These are phyloP conservation scores for Metarhizium anisopliae DNA, from an alignment of 2,329 filamentous ascomycete species.

Conservation along the genomic window DNA sequence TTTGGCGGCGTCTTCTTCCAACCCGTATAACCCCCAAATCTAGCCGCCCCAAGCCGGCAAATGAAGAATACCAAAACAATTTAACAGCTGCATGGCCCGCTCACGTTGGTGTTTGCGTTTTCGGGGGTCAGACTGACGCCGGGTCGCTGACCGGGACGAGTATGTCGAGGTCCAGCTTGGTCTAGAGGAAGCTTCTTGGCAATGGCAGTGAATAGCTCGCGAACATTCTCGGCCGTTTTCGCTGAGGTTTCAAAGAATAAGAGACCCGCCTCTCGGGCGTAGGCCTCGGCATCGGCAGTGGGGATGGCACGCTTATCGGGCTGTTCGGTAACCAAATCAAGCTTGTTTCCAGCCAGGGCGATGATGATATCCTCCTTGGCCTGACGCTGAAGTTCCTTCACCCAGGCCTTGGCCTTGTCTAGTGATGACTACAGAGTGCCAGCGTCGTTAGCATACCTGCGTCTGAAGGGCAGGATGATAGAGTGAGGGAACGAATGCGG, in stretches of 20 bases:
- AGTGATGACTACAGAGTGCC: constrained; percentile 62
- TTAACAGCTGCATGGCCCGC: constrained; percentile 49
- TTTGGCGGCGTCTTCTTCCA: constrained; percentile 12
- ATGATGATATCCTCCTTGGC: constrained; percentile 99
- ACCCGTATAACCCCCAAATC: constrained; percentile 7
- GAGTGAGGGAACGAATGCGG: background rate
- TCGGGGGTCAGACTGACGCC: constrained; percentile 50
- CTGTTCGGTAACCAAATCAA: constrained; percentile 88
- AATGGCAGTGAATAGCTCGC: constrained; percentile 92
- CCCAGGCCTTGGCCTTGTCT: constrained; percentile 99
- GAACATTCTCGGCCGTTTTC: constrained; percentile 94
- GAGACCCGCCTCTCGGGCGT: constrained; percentile 84
- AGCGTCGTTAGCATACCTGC: background rate
- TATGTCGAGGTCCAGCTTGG: constrained; percentile 84
- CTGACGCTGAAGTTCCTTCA: constrained; percentile 96
- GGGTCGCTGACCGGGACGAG: constrained; percentile 55
- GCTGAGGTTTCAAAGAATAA: constrained; percentile 98
- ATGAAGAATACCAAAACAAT: background rate
- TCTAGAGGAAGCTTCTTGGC: constrained; percentile 96
- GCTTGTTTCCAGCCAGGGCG: constrained; percentile 93
- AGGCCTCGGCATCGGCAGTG: constrained; percentile 86
- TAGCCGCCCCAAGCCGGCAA: constrained; percentile 3
- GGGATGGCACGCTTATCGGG: constrained; percentile 92
- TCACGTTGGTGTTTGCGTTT: constrained; percentile 47
- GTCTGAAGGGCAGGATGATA: background rate